Evolutionary conservation across 768 basidiomycete genomes (phyloP).

Genomic region (Boletus huronensis): DNA sequence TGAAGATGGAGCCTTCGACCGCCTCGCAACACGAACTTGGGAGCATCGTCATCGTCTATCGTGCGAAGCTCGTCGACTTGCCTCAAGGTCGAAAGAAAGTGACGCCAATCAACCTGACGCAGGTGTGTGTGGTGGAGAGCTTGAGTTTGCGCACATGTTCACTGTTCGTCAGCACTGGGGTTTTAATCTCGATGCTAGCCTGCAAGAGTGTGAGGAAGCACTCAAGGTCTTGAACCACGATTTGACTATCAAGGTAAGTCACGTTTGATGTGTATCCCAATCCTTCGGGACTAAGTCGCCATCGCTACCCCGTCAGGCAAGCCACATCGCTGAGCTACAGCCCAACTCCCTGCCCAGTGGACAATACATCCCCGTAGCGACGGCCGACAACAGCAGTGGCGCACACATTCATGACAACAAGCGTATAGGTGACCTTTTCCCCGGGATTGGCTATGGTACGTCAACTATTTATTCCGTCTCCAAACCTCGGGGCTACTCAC

Average conservation of each 20-base stretch:
- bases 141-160: neutral
- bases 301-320: slow-evolving; percentile 37
- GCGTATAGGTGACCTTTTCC: slow-evolving; percentile 55
- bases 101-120: slow-evolving; percentile 73
- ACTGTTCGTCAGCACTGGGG: slow-evolving; percentile 64
- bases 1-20: slow-evolving; percentile 21
- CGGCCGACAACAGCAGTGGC: slow-evolving; percentile 34
- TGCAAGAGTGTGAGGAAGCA: slow-evolving; percentile 39
- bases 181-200: slow-evolving; percentile 74
- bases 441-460: slow-evolving; percentile 57
- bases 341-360: slow-evolving; percentile 51
- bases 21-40: slow-evolving; percentile 51
- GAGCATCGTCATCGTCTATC: slow-evolving; percentile 63
- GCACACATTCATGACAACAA: slow-evolving; percentile 49
- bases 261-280: neutral
- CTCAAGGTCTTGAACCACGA: slow-evolving; percentile 51
- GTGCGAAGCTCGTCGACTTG: slow-evolving; percentile 57
- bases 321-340: slow-evolving; percentile 52
- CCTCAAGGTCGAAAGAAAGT: slow-evolving; percentile 41
- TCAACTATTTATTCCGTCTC: neutral
- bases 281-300: neutral
- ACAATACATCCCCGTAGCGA: slow-evolving; percentile 43
- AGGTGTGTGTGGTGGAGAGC: slow-evolving; percentile 41
- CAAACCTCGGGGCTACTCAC: neutral
- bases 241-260: slow-evolving; percentile 38